These are phyloP conservation scores for Theileria annulata DNA, from an alignment of 169 alveolate species.

Conservation along the genomic window DNA sequence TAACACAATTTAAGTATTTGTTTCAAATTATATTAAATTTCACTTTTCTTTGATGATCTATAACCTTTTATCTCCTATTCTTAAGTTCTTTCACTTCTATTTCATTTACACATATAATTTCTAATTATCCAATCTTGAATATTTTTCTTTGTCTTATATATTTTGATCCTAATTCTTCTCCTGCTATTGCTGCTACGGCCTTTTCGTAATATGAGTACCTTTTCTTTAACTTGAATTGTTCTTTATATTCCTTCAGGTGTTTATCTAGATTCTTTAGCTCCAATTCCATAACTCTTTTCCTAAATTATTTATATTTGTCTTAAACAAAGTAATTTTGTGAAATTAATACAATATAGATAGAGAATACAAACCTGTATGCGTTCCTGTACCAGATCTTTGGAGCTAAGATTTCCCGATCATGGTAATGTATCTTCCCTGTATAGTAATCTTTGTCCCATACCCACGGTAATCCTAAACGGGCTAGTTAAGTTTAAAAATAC, in stretches of 20 bases:
- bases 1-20: not conserved
- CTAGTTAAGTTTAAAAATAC: slow-evolving; percentile 39
- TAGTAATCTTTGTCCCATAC: slow-evolving; percentile 82
- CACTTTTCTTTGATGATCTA: not conserved
- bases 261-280: slow-evolving; percentile 55
- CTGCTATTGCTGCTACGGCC: slow-evolving; percentile 80
- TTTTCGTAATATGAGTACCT: slow-evolving; percentile 78
- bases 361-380: slow-evolving; percentile 62
- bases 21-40: not conserved
- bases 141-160: slow-evolving; percentile 78
- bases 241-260: slow-evolving; percentile 57
- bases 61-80: not conserved
- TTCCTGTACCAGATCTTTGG: slow-evolving; percentile 82
- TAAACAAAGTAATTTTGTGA: not conserved
- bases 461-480: slow-evolving; percentile 81
- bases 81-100: not conserved
- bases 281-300: slow-evolving; percentile 46
- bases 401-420: slow-evolving; percentile 80
- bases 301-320: not conserved
- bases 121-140: slow-evolving; percentile 57
- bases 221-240: slow-evolving; percentile 71
- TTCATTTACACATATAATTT: not conserved
- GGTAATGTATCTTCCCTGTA: slow-evolving; percentile 76
- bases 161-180: slow-evolving; percentile 83
- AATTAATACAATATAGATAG: slow-evolving; percentile 20